Conservation (phyloP, 306 rosid genomes). For the Vigna unguiculata region DNA sequence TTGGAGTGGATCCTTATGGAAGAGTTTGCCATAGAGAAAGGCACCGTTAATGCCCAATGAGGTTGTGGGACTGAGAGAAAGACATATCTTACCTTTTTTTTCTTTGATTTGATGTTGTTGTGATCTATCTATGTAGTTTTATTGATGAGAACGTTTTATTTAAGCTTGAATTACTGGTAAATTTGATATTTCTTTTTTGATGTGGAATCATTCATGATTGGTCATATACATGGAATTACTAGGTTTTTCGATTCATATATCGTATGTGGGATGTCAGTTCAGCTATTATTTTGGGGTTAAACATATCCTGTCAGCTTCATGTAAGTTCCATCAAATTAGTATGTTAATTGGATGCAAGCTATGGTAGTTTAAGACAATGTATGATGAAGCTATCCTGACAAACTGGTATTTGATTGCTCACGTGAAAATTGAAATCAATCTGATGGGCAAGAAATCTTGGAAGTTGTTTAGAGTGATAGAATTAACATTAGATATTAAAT, state of each 20-base stretch:
- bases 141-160: too few species aligned
- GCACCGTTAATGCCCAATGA: neutral
- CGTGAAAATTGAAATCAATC: too few species aligned
- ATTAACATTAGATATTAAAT: neutral
- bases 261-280: neutral
- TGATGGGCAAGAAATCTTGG: too few species aligned
- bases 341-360: neutral
- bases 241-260: neutral
- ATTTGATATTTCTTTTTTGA: neutral
- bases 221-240: neutral
- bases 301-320: neutral
- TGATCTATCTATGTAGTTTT: too few species aligned
- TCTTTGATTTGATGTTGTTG: neutral
- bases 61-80: neutral
- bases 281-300: neutral
- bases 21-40: neutral
- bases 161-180: neutral
- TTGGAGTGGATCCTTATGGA: neutral
- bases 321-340: neutral
- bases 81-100: neutral
- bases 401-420: too few species aligned
- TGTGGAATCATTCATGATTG: neutral
- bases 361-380: neutral
- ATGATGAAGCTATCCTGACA: too few species aligned
- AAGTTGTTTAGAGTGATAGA: too few species aligned